phyloP scores from a whole-genome alignment of 768 basidiomycete species.

The Lactarius evosmus region DNA sequence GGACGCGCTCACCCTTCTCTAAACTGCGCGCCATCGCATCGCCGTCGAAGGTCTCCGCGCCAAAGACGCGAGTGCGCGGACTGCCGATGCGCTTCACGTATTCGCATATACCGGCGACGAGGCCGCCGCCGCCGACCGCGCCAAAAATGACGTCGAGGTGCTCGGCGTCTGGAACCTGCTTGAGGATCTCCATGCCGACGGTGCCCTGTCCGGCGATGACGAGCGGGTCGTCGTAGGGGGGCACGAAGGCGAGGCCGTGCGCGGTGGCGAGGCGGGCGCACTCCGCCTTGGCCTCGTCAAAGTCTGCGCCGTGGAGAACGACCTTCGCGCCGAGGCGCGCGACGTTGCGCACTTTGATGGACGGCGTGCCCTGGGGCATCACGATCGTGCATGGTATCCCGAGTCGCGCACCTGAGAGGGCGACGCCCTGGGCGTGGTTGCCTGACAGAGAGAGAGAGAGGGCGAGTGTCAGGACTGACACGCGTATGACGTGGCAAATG shows the following conservation, averaged over 20 bases:
- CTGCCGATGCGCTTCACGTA: constrained; percentile 92
- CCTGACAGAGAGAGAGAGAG: constrained; percentile 49
- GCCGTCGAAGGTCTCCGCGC: constrained; percentile 93
- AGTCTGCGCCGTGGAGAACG: constrained; percentile 86
- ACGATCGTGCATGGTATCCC: constrained; percentile 97
- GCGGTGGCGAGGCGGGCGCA: constrained; percentile 78
- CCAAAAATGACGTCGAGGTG: constrained; percentile 81
- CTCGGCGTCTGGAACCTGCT: constrained; percentile 77
- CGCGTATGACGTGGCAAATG: constrained; percentile 6
- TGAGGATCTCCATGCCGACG: constrained; percentile 89
- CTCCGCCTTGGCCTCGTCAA: constrained; percentile 94
- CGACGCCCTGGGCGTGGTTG: constrained; percentile 98
- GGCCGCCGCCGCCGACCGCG: constrained; percentile 91
- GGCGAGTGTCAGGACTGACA: constrained; percentile 19
- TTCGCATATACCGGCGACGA: constrained; percentile 85
- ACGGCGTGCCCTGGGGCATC: constrained; percentile 93
- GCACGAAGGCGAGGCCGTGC: constrained; percentile 85
- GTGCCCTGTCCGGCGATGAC: constrained; percentile 98
- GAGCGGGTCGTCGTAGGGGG: constrained; percentile 95
- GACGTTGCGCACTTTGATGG: constrained; percentile 95
- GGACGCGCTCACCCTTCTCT: constrained; percentile 74
- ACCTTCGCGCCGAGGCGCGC: constrained; percentile 94
- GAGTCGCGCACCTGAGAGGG: constrained; percentile 85
- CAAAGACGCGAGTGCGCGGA: constrained; percentile 76
- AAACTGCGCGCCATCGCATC: constrained; percentile 91